Conservation (phyloP, 306 rosid genomes). For the Gastrolobium villosum region DNA sequence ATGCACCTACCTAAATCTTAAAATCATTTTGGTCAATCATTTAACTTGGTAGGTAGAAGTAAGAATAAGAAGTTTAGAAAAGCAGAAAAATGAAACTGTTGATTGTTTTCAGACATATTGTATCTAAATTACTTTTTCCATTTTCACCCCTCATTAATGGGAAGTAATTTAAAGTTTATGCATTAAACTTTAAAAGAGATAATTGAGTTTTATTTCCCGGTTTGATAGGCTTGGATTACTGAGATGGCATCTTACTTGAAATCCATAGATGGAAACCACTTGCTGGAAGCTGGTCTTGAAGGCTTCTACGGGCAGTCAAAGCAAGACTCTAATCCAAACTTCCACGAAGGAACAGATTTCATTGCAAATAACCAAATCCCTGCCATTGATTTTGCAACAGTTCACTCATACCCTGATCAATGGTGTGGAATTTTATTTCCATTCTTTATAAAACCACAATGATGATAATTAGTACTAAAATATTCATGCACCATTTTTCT, state of each 20-base stretch:
- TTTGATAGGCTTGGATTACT: conserved; percentile 72
- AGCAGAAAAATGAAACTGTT: not conserved
- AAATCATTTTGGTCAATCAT: not conserved
- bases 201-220: conserved; percentile 5
- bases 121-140: not conserved
- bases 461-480: not conserved
- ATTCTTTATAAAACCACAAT: not conserved
- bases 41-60: not conserved
- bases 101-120: not conserved
- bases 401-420: conserved; percentile 86
- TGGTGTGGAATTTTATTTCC: conserved; percentile 53
- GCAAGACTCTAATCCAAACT: conserved; percentile 61
- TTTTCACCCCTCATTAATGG: not conserved
- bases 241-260: conserved; percentile 85
- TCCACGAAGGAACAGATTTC: conserved; percentile 77
- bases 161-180: no score
- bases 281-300: conserved; percentile 82
- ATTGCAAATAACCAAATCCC: conserved; percentile 80
- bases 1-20: not conserved
- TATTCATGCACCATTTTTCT: not conserved
- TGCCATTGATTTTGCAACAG: conserved; percentile 81
- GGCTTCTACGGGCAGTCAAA: conserved; percentile 83
- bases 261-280: conserved; percentile 78
- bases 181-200: no score
- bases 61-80: not conserved